These are phyloP conservation scores for Fomitopsis betulina DNA, from an alignment of 1,284 basidiomycete species.

Conservation along the genomic window DNA sequence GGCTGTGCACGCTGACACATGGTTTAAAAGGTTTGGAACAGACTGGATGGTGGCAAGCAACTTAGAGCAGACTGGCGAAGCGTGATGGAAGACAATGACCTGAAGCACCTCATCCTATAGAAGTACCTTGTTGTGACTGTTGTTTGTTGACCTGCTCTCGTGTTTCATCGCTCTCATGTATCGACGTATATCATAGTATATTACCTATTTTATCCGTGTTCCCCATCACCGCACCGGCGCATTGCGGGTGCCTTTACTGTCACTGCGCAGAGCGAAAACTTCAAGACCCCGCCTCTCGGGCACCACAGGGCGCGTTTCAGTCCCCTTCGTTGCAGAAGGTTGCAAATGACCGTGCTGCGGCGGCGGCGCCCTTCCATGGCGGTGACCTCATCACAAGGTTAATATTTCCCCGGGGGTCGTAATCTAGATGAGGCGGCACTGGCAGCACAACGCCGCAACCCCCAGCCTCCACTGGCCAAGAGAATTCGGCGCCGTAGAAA, in stretches of 20 bases:
- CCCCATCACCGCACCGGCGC: not conserved
- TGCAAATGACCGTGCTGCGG: not conserved
- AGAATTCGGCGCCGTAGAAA: no score
- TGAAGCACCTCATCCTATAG: conserved; percentile 30
- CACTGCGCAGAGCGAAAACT: not conserved
- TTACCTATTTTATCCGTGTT: not conserved
- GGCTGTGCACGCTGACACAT: conserved; percentile 7
- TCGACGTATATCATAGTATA: not conserved
- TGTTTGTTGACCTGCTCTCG: not conserved
- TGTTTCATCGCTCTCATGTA: conserved; percentile 1
- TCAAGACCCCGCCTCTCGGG: not conserved
- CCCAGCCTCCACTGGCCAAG: no score
- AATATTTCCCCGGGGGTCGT: not conserved
- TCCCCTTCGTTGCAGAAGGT: not conserved
- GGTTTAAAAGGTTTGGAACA: conserved; percentile 32
- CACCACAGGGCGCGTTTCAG: not conserved
- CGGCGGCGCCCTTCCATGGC: not conserved
- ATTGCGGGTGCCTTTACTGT: not conserved
- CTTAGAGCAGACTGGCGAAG: conserved; percentile 34
- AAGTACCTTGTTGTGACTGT: not conserved
- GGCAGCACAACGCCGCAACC: no score
- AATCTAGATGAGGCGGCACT: no score
- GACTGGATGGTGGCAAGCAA: conserved; percentile 32
- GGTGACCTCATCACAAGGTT: not conserved
- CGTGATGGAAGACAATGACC: conserved; percentile 36